Evolutionary conservation across 352 stramenopile genomes (phyloP), one percentile per base, ranked within the genome.

Genomic region (Phytophthora nicotianae): DNA sequence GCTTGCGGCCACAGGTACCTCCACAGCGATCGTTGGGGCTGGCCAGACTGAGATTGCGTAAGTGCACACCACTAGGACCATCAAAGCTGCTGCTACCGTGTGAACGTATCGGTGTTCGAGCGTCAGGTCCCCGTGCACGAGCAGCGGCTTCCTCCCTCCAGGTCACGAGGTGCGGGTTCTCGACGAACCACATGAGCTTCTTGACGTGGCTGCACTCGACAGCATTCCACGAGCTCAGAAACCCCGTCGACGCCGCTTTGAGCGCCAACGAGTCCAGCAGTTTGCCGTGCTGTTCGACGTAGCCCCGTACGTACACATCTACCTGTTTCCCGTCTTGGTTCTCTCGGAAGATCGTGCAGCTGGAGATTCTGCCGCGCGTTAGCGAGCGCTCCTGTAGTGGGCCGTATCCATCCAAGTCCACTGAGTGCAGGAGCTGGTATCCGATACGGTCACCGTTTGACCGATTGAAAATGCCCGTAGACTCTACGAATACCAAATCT

Each of bases 121-220:
- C 38, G 16, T 49, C 48, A 10, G 58, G 43, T 8, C 53, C 47
- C 8, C 53, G 52, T 21, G 49, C 65, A 14, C 59, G 52, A 13
- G 49, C 59, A 45, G 41, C 49, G n/a, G 52, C 65, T 5, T 65
- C 59, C 2, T 65, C 54, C 17, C 55, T 70, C 65, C 65, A 73
- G 42, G 20, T 40, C 26, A 70, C 66, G 9, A 62, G 42, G 10
- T 77, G 66, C 20, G 66, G 69, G 43, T 77, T 72, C 14, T 72
- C 53, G 16, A 62, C 32, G 27, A 77, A 71, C 75, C 72, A 86
- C 70, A 77, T 72, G 50, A 82, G 65, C 54, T 85, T 85, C 50
- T 81, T 81, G n/a, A 75, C 53, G 23, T 80, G 62, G 21, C 62
- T 62, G 43, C 66, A 79, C 55, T 81, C 69, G 45, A 81, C 62